Evolutionary conservation across 2,329 filamentous ascomycete genomes (phyloP), one percentile per base, ranked within the genome.

Genomic region (Rutstroemia sydowiana): DNA sequence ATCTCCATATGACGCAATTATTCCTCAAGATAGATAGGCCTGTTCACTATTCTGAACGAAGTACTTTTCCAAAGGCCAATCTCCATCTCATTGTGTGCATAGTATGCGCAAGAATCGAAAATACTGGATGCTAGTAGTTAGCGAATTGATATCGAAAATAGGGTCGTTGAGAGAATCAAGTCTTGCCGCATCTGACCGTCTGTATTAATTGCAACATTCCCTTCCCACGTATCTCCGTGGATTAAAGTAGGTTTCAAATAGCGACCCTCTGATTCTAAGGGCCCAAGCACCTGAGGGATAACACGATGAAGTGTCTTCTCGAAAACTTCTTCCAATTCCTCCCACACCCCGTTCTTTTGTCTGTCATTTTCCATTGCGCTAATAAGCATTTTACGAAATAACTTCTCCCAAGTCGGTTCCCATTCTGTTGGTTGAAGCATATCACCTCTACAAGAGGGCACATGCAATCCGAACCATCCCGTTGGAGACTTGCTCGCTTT

Each of bases 181-280:
- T 21, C 1, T 46, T 18, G 2, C 44, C 28, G 13, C n/a, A 31
- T 46, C 23, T 23, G 16, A 46, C n/a, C n/a, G n/a, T n/a, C n/a
- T n/a, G n/a, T 14, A 34, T 46, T 18, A 20, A 31, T 37, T n/a
- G 30, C 44, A 4, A 46, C n/a, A 21, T 46, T 46, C 4, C 42
- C 51, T 18, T 55, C 45, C 60, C 59, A 62, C 2, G 59, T 45
- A 52, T 62, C 59, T n/a, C 58, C 59, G 20, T 61, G 60, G 13
- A 62, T 53, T 1, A 61, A 36, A 21, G 26, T 51, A 2, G 59
- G 59, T 31, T 61, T 58, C 18, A 62, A 45, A 14, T 11, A 39
- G 7, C 58, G 48, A 9, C 59, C 59, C n/a, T 58, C 54, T 3
- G 42, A 40, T 37, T 61, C 47, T 5, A 61, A 47, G 3, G 48